phyloP scores from a whole-genome alignment of 352 stramenopile genomes.

The Phytophthora hybrid region DNA sequence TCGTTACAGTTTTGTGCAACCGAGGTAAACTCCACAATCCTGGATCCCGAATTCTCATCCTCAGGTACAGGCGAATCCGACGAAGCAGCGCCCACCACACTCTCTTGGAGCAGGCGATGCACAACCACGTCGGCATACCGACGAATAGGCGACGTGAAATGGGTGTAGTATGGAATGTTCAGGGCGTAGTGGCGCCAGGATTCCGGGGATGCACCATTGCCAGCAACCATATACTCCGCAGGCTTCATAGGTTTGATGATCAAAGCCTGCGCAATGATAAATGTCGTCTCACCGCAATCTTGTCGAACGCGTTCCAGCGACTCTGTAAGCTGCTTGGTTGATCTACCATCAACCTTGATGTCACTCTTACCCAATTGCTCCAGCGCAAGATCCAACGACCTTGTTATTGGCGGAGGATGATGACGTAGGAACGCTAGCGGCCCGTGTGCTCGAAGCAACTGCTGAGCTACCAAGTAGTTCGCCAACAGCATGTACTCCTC shows the following conservation, averaged over 20 bases:
- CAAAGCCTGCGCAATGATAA: slow-evolving; percentile 92
- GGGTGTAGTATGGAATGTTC: slow-evolving; percentile 98
- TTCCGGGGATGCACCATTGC: slow-evolving; percentile 64
- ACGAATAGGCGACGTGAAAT: slow-evolving; percentile 98
- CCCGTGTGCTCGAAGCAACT: slow-evolving; percentile 91
- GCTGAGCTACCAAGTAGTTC: slow-evolving; percentile 98
- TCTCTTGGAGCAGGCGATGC: slow-evolving; percentile 73
- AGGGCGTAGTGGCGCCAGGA: slow-evolving; percentile 96
- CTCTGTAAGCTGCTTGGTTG: slow-evolving; percentile 82
- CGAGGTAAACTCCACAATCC: slow-evolving; percentile 51
- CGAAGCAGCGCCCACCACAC: slow-evolving; percentile 32
- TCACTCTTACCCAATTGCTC: slow-evolving; percentile 54
- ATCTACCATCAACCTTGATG: slow-evolving; percentile 86
- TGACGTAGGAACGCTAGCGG: slow-evolving; percentile 91
- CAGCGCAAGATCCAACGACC: slow-evolving; percentile 56
- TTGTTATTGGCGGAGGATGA: slow-evolving; percentile 82
- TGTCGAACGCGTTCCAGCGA: slow-evolving; percentile 85
- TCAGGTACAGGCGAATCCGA: slow-evolving; percentile 4
- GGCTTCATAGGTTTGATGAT: slow-evolving; percentile 96
- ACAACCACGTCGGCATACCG: slow-evolving; percentile 92
- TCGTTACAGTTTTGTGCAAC: slow-evolving; percentile 86
- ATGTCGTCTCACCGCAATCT: slow-evolving; percentile 78
- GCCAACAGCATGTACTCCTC: slow-evolving; percentile 99
- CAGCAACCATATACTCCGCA: slow-evolving; percentile 94
- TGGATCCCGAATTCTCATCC: slow-evolving; percentile 26